These are phyloP conservation scores for Rhododendron ovatum DNA, from an alignment of 148 eudicot genomes.

Conservation along the genomic window DNA sequence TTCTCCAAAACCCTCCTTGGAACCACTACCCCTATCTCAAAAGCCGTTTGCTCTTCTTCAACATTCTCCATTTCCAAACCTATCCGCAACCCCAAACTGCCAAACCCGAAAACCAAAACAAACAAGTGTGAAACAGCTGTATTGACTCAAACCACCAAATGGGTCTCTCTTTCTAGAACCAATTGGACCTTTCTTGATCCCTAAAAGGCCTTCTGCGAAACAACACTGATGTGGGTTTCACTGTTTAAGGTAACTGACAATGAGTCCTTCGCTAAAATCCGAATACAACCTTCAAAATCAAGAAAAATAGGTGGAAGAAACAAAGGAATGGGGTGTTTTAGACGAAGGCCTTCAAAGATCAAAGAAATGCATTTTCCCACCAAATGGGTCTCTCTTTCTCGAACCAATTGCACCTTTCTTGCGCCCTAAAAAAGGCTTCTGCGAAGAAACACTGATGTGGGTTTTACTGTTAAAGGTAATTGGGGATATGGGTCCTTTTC, in stretches of 20 bases:
- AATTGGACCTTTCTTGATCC: not conserved
- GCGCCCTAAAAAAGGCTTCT: not conserved
- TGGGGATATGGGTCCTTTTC: not conserved
- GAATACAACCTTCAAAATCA: not conserved
- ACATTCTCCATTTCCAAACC: slow-evolving; percentile 39
- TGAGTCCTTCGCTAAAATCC: not conserved
- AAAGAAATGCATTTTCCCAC: not conserved
- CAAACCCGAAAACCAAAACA: slow-evolving; percentile 4
- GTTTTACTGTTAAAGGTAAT: not conserved
- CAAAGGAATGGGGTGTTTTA: not conserved
- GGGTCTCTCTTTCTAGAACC: not conserved
- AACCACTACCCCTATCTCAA: slow-evolving; percentile 71
- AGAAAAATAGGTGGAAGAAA: not conserved
- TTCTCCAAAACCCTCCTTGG: slow-evolving; percentile 41
- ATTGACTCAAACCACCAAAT: not conserved
- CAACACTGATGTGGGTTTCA: not conserved
- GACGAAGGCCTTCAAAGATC: not conserved
- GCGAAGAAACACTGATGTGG: not conserved
- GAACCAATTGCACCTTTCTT: not conserved
- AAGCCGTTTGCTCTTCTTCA: slow-evolving; percentile 39
- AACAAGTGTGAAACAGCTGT: not conserved
- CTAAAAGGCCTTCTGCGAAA: not conserved
- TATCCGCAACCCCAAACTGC: not conserved
- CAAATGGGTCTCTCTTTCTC: not conserved
- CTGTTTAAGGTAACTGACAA: slow-evolving; percentile 3